Evolutionary conservation across 257 asterid genomes (phyloP).

Genomic region (Ligustrum vulgare): DNA sequence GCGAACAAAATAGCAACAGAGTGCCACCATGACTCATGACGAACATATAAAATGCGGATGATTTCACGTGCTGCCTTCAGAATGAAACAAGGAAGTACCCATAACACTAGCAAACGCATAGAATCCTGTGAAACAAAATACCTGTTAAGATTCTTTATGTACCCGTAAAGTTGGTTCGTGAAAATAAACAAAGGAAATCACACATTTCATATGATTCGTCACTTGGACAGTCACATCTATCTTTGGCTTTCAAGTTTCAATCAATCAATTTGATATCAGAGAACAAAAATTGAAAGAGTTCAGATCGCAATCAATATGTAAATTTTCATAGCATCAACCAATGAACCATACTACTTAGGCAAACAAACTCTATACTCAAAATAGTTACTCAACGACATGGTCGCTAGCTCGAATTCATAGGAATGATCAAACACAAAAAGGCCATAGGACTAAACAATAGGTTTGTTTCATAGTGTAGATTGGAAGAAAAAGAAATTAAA

Average conservation of each 20-base stretch:
- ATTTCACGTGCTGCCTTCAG: slow-evolving; percentile 69
- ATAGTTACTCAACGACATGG: not conserved
- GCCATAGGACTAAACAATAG: not conserved
- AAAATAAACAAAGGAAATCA: not conserved
- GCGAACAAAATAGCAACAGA: slow-evolving; percentile 52
- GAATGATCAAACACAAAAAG: not conserved
- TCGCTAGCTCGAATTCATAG: not conserved
- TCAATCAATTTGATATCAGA: not conserved
- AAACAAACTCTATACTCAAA: not conserved
- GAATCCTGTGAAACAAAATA: slow-evolving; percentile 57
- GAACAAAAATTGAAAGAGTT: not conserved
- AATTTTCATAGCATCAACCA: not conserved
- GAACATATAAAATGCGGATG: slow-evolving; percentile 55
- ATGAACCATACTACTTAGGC: not conserved
- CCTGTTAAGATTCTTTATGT: slow-evolving; percentile 8
- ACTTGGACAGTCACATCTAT: not conserved
- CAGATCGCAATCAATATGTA: not conserved
- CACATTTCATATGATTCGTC: not conserved
- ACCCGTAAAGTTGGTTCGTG: not conserved
- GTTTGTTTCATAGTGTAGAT: not conserved
- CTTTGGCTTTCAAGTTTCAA: not conserved
- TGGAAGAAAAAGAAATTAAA: not conserved
- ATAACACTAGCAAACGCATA: slow-evolving; percentile 48
- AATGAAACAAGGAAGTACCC: slow-evolving; percentile 67
- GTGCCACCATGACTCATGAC: slow-evolving; percentile 65